Base-by-base conservation (phyloP, 768 basidiomycete genomes). In the Pleurotus eryngii region DNA sequence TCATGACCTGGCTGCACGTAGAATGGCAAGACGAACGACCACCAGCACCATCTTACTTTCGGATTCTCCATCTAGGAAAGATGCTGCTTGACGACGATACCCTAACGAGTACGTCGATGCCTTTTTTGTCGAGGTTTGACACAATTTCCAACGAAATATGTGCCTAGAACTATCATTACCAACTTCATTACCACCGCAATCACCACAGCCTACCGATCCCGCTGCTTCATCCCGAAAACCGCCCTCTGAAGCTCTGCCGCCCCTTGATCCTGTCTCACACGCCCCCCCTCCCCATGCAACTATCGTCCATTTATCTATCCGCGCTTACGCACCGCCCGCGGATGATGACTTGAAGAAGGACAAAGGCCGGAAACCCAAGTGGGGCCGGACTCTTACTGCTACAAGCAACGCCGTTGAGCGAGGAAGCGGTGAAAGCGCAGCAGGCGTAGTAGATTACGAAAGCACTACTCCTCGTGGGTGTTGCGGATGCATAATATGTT, bases 61-160 rank as follows among this genome's bases (percentile, higher is more conserved):
- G 90, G 17, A 80, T 92, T 38, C 74, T 92, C 1, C 86, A 92
- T 68, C 73, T 91, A 4, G 90, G 90, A 38, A 85, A 84, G 69
- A 86, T 92, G 67, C 70, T 91, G n/a, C 89, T 90, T 65, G 90
- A 92, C 64, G 90, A 92, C 27, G 90, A 92, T 55, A 88, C 86
- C 2, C 75, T 92, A 14, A 68, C 76, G 15, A 81, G 89, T 90
- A 61, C 64, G 85, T 70, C 43, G 45, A 49, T 46, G 53, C 24
- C 24, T 26, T 54, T 54, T 27, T 48, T 63, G 30, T 35, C 11
- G 11, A 35, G 11, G 9, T 35, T 59, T 30, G 39, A 49, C 46
- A 49, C 45, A n/a, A 22, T 14, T 22, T 57, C 35, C 8, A 40
- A 18, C 8, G 49, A 38, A 48, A 38, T n/a, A 18, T 15, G 27